phyloP scores from a whole-genome alignment of 2,329 filamentous ascomycete species.

The Pseudogymnoascus sp. region DNA sequence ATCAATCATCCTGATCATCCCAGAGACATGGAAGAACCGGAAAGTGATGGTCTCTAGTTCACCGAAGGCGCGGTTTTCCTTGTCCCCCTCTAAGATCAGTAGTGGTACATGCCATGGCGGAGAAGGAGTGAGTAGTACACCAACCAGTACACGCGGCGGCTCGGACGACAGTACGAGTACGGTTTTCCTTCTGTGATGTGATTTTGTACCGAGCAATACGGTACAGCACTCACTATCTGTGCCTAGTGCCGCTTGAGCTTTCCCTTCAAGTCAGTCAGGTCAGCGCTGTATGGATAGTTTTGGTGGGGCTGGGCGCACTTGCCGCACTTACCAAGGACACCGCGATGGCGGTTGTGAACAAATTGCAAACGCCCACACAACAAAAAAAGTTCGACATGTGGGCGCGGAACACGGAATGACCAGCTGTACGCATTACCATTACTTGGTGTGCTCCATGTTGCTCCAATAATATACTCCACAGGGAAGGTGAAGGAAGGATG shows the following conservation, averaged over 20 bases:
- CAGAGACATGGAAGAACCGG: constrained; percentile 1
- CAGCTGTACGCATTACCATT: background rate
- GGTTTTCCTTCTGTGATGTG: background rate
- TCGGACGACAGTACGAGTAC: constrained; percentile 3
- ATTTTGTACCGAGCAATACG: background rate
- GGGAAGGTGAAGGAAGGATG: background rate
- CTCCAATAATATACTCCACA: constrained; percentile 6
- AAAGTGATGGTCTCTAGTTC: constrained; percentile 4
- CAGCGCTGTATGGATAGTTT: background rate
- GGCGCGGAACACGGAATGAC: constrained; percentile 1
- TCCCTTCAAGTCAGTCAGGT: constrained; percentile 1
- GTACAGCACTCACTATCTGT: background rate
- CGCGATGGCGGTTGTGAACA: background rate
- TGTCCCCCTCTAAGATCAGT: background rate
- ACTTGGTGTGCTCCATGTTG: background rate
- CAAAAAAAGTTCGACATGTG: background rate
- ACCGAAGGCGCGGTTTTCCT: background rate
- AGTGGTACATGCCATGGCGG: constrained; percentile 5
- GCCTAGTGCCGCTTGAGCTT: background rate
- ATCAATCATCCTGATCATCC: constrained; percentile 7
- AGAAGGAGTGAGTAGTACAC: background rate
- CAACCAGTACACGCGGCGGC: constrained; percentile 6
- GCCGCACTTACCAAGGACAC: constrained; percentile 1
- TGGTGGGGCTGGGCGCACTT: constrained; percentile 2
- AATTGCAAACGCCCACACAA: constrained; percentile 5